Base-by-base conservation (phyloP, 768 basidiomycete species). In the Austroboletus eburneus region DNA sequence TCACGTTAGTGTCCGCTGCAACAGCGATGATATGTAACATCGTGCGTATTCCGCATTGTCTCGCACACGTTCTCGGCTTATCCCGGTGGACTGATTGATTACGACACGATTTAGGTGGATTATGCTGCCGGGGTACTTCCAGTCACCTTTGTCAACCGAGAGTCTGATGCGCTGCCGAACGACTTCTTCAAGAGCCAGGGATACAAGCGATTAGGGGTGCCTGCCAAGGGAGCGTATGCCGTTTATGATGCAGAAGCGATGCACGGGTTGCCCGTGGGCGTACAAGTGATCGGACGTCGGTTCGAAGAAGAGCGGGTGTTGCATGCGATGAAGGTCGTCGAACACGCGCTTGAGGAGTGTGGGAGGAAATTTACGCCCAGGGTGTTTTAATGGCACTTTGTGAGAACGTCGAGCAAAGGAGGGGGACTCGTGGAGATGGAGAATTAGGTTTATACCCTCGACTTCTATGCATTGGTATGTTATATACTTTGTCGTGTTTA, bases 231-330 rank as follows among this genome's bases (percentile, higher is more conserved):
- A 7, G 72, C 73, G 0, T 81, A 80, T 52, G 58, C 69, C 1
- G 70, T 74, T 2, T 88, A 87, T 42, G 74, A 85, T 41, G 72
- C 78, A 1, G 66, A 76, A 13, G 72, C 74, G 48, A 85, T 85
- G 80, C 73, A 81, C 46, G 85, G 85, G 7, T 66, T 86, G 5
- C 84, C 86, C 0, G 58, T 87, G 2, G 81, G 83, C 2, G 77
- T 86, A 10, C 84, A 87, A 58, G 62, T 87, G 25, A 72, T 79
- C 1, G 83, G 83, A 2, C 66, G 74, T 37, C 68, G 79, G 34
- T 71, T 85, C 33, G 80, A 85, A 59, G 87, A 88, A 63, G 87
- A 89, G 64, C 81, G 81, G 57, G 84, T 85, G 3, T 51, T 87
- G 7, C 78, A 80, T 56, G 83, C 78, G 2, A 85, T 86, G 79